phyloP scores from a whole-genome alignment of 2,329 filamentous ascomycete species.

The Nigrospora oryzae region DNA sequence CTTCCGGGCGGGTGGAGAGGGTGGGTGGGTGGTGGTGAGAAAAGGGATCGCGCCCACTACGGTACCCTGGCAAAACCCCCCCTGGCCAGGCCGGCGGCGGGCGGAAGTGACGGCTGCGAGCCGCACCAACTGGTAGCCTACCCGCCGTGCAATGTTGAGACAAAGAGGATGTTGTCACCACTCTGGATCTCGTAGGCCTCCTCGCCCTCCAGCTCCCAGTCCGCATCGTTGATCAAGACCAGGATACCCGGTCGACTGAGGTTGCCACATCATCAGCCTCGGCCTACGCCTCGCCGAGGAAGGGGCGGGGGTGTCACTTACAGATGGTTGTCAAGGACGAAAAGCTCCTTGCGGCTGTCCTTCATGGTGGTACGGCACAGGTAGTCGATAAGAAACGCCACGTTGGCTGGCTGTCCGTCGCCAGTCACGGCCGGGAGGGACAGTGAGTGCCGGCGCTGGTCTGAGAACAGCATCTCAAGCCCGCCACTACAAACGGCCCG shows the following conservation, averaged over 20 bases:
- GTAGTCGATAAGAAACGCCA: slow-evolving; percentile 69
- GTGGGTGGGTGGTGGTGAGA: too few species aligned
- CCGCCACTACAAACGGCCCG: slow-evolving; percentile 56
- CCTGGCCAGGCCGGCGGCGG: too few species aligned
- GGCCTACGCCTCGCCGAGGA: not conserved
- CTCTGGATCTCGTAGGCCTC: slow-evolving; percentile 77
- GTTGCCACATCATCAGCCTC: slow-evolving; percentile 14
- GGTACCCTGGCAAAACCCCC: too few species aligned
- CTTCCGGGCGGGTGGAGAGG: too few species aligned
- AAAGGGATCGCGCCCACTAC: too few species aligned
- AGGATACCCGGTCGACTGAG: slow-evolving; percentile 85
- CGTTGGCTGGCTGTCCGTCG: slow-evolving; percentile 53
- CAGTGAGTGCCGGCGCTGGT: slow-evolving; percentile 66
- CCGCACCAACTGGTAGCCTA: slow-evolving; percentile 29
- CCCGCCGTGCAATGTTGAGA: slow-evolving; percentile 92
- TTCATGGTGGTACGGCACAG: slow-evolving; percentile 79
- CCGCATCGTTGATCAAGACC: slow-evolving; percentile 93
- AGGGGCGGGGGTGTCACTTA: slow-evolving; percentile 39
- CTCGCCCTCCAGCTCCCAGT: slow-evolving; percentile 97
- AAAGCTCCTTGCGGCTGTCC: slow-evolving; percentile 77
- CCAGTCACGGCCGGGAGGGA: slow-evolving; percentile 55
- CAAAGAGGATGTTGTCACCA: slow-evolving; percentile 86
- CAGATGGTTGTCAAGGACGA: slow-evolving; percentile 82
- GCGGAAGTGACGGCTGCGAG: too few species aligned
- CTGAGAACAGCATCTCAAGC: slow-evolving; percentile 86